Evolutionary conservation across 169 alveolate genomes (phyloP).

Genomic region (Plasmodium chabaudi): DNA sequence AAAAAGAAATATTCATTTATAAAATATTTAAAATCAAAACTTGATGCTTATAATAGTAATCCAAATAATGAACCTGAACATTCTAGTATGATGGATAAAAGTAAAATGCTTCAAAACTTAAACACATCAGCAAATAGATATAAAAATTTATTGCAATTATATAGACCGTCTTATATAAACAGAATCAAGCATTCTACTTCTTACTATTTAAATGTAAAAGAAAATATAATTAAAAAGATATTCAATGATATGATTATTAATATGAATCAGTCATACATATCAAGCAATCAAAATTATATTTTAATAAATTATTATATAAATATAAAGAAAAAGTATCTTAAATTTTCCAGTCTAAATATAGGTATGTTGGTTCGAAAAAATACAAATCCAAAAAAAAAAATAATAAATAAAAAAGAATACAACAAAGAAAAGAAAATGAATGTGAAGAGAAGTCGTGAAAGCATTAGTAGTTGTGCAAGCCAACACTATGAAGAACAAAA

Average conservation of each 20-base stretch:
- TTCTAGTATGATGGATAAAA: too few species aligned
- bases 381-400: neutral
- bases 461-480: too few species aligned
- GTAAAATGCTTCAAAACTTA: neutral
- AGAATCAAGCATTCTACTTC: neutral
- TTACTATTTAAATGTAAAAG: constrained; percentile 27
- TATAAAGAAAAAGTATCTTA: constrained; percentile 27
- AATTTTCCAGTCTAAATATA: constrained; percentile 29
- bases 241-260: constrained; percentile 37
- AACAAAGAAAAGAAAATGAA: neutral
- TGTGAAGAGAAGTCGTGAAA: neutral
- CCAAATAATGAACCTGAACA: too few species aligned
- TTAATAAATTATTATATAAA: constrained; percentile 38
- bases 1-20: constrained; percentile 5
- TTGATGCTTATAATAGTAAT: neutral
- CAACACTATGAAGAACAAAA: neutral
- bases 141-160: neutral
- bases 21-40: neutral
- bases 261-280: constrained; percentile 56
- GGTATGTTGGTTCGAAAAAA: neutral
- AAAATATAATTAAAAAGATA: constrained; percentile 23
- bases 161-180: constrained; percentile 5
- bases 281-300: constrained; percentile 46
- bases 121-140: neutral
- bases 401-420: neutral